Evolutionary conservation across 2,329 filamentous ascomycete species (phyloP), one percentile per base, ranked within the genome.

Genomic region (Claviceps purpurea): DNA sequence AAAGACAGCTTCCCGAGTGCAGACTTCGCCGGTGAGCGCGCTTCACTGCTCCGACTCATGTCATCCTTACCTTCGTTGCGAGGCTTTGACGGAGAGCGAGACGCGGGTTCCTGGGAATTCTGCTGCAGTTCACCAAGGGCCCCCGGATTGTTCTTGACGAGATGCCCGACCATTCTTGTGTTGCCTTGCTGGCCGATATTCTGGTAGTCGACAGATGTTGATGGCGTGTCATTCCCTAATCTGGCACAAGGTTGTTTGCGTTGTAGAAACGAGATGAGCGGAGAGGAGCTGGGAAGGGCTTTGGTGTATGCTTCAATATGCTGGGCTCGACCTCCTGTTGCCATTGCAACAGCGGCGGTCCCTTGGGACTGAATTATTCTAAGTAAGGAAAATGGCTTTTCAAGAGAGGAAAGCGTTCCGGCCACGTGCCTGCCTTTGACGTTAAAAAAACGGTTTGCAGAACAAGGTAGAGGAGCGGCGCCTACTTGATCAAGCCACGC

Each of bases 41-140:
- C 47, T 26, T 39, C 22, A 26, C 24, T 24, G 16, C 8, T 24
- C 8, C 30, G 44, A 7, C 10, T 18, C 8, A 61, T 54, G 14
- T 68, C 63, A 46, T 63, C 60, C 58, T 55, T 55, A 30, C 55
- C 30, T 43, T 64, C 65, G 50, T 70, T 65, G 54, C 62, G 61
- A 8, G 61, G 60, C 53, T 70, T 73, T 45, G 64, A 65, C 1
- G 71, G 68, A 18, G 72, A 68, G 18, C 69, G 62, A 24, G 66
- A 63, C 22, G 63, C 59, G 47, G 67, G 61, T 52, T 70, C 71
- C 57, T 72, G 71, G 52, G 74, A 73, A 61, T 81, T 82, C 53
- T 77, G 72, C 53, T 77, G 76, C 44, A 81, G 71, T 62, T 82
- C 79, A 48, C 73, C 73, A 16, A 82, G 68, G 50, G 78, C 74